Percentiles rank a stretch among this genome's conserved stretches.
phyloP scores from a whole-genome alignment of 192 early-diverging fungal genomes.

The Umbelopsis isabellina region DNA sequence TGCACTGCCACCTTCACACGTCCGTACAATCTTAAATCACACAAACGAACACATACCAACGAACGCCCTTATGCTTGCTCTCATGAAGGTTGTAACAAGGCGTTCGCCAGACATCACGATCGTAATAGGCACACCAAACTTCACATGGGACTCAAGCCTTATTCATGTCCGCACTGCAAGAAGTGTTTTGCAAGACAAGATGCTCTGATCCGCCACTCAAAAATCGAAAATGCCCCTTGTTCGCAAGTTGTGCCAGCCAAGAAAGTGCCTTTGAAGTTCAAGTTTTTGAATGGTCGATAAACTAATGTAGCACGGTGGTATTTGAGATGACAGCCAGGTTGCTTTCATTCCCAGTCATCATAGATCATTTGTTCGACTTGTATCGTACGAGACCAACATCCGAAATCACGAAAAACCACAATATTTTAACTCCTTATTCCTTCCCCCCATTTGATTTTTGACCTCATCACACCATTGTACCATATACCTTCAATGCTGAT shows the following conservation, averaged over 20 bases:
- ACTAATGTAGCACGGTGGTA: not conserved
- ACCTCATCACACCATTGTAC: no score
- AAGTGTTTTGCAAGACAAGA: conserved; percentile 76
- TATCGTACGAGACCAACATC: no score
- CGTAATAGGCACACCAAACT: conserved; percentile 81
- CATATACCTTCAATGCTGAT: no score
- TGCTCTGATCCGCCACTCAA: conserved; percentile 70
- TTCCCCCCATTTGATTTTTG: no score
- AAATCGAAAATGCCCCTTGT: conserved; percentile 48
- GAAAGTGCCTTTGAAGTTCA: conserved; percentile 11
- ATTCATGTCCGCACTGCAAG: conserved; percentile 66
- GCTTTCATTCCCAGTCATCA: not conserved
- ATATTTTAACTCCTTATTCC: no score
- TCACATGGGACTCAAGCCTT: conserved; percentile 76
- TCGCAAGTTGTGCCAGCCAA: conserved; percentile 10
- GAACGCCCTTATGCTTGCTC: conserved; percentile 73
- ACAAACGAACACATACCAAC: conserved; percentile 72
- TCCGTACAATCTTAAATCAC: conserved; percentile 77
- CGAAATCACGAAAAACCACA: no score
- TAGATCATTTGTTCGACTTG: no score
- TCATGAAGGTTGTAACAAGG: conserved; percentile 64
- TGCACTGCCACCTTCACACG: conserved; percentile 54
- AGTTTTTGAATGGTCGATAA: conserved; percentile 11
- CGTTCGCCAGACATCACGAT: conserved; percentile 86
- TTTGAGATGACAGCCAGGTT: not conserved